Evolutionary conservation across 495 filamentous ascomycete genomes (phyloP), one percentile per base, ranked within the genome.

Genomic region (Bacidia gigantensis): DNA sequence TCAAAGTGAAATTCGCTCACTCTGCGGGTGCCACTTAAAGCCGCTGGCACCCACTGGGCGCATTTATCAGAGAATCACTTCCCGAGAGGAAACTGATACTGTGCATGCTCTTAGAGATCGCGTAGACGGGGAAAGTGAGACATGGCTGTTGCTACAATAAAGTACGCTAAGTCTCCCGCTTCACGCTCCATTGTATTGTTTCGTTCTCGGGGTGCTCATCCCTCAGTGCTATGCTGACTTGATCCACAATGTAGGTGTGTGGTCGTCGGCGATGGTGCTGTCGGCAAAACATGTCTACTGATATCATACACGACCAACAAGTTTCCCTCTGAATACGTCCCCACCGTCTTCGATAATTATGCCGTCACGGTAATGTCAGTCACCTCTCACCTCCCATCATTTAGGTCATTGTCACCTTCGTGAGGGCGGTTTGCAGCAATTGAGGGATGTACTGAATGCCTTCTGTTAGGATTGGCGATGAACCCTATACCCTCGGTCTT

Each of bases 231-330:
- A 39, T 39, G 12, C 41, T 44, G 20, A 44, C 41, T n/a, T 44
- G 9, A 17, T 44, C 14, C 17, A n/a, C 32, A 39, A 7, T 55
- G 20, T 62, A 96, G 89, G 68, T 98, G 92, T 74, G 92, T 98
- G 55, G 92, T 98, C 50, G 92, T 98, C 62, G 92, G 92, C 67
- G 92, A 98, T 68, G 92, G 92, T 88, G 92, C 92, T 53, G 92
- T 98, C 54, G 92, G 92, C 60, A 98, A 98, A 77, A 98, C 92
- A 43, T 98, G 92, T 70, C 80, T 98, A 50, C 79, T 98, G 64
- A 98, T 98, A 72, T 93, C 87, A 60, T 98, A 98, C 72, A 98
- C 92, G 40, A 98, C 92, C 57, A 98, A 98, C 76, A 98, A 98
- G 60, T 98, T 98, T 71, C 92, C 92, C 10, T 95, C 89, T 56